These are phyloP conservation scores for Nitzschia inconspicua DNA, from an alignment of 108 stramenopile species.

Conservation along the genomic window DNA sequence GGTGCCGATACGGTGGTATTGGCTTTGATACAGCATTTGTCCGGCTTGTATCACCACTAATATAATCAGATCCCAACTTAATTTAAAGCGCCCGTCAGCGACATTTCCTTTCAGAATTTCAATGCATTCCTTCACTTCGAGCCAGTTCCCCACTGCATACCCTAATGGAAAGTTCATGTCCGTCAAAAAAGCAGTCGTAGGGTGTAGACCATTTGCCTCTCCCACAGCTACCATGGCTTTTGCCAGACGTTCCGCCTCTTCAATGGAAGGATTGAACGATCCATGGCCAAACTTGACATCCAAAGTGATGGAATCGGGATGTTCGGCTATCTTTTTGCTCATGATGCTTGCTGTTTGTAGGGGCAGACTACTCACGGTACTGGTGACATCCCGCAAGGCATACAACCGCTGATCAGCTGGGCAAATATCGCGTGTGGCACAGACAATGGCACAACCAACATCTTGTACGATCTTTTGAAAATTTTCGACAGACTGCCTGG, in stretches of 20 bases:
- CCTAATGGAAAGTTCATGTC: slow-evolving; percentile 78
- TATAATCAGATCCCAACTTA: slow-evolving; percentile 44
- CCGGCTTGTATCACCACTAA: slow-evolving; percentile 61
- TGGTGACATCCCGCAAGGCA: slow-evolving; percentile 80
- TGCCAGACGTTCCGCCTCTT: slow-evolving; percentile 56
- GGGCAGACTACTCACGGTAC: slow-evolving; percentile 64
- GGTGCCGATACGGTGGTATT: neutral
- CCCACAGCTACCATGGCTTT: slow-evolving; percentile 65
- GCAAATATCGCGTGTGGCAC: slow-evolving; percentile 53
- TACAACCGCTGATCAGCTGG: slow-evolving; percentile 82
- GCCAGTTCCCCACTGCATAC: slow-evolving; percentile 74
- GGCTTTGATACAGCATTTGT: slow-evolving; percentile 74
- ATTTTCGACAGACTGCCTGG: slow-evolving; percentile 33
- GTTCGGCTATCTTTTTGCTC: slow-evolving; percentile 85
- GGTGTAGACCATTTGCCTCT: slow-evolving; percentile 60
- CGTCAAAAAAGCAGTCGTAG: slow-evolving; percentile 75
- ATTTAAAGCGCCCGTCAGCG: neutral
- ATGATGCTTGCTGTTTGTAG: slow-evolving; percentile 77
- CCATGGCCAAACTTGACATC: slow-evolving; percentile 81
- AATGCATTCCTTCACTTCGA: slow-evolving; percentile 79
- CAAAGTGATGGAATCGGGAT: slow-evolving; percentile 67
- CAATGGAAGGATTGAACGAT: slow-evolving; percentile 53
- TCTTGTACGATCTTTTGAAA: slow-evolving; percentile 46
- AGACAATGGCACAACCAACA: slow-evolving; percentile 60
- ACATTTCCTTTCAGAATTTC: slow-evolving; percentile 46